phyloP scores from a whole-genome alignment of 768 basidiomycete genomes.

The Roridomyces roridus region DNA sequence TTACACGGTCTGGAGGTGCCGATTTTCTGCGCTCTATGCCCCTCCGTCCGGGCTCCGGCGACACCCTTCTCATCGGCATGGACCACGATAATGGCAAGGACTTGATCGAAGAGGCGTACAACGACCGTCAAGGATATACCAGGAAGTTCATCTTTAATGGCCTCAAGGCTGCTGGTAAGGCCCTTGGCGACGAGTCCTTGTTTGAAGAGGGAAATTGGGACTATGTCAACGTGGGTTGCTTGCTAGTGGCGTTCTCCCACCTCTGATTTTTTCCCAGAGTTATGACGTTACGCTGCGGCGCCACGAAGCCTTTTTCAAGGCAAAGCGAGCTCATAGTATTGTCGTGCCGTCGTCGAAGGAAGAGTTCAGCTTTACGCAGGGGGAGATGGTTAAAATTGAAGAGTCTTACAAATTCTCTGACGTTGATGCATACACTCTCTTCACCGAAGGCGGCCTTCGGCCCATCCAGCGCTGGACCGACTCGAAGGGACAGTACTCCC shows the following conservation, averaged over 20 bases:
- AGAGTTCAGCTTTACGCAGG: constrained; percentile 61
- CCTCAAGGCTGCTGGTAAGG: constrained; percentile 67
- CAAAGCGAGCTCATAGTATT: constrained; percentile 64
- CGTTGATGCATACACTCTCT: constrained; percentile 69
- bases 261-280: constrained; percentile 18
- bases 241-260: not conserved
- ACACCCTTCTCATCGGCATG: constrained; percentile 89
- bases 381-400: constrained; percentile 87
- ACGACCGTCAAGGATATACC: constrained; percentile 79
- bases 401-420: constrained; percentile 92
- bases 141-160: constrained; percentile 88
- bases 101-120: constrained; percentile 86
- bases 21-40: constrained; percentile 82
- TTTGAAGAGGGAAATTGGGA: constrained; percentile 78
- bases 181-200: constrained; percentile 68
- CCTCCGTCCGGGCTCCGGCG: constrained; percentile 72
- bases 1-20: constrained; percentile 69
- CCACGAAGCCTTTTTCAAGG: constrained; percentile 86
- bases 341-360: constrained; percentile 51
- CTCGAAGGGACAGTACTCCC: constrained; percentile 68
- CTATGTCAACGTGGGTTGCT: constrained; percentile 65
- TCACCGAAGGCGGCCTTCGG: constrained; percentile 77
- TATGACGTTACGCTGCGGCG: constrained; percentile 55
- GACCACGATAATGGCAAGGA: constrained; percentile 79
- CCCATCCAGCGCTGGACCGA: constrained; percentile 90